These are phyloP conservation scores for Quercus glauca DNA, from an alignment of 306 rosid species.

Conservation along the genomic window DNA sequence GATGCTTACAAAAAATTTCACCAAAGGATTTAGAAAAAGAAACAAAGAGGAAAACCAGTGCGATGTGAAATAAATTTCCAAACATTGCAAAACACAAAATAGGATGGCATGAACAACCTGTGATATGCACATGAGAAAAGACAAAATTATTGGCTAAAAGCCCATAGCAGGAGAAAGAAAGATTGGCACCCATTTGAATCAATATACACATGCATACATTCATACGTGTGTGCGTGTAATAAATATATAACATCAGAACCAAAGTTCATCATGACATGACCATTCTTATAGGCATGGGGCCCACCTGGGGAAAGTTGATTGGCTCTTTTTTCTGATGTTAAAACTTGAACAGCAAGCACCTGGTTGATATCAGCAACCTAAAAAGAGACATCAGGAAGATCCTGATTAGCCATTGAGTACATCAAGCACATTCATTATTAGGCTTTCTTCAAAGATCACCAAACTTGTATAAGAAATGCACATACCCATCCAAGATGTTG, in stretches of 20 bases:
- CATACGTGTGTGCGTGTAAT: too few species aligned
- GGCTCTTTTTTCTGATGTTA: conserved; percentile 79
- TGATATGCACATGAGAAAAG: background rate
- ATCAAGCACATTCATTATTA: background rate
- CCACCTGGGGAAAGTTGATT: conserved; percentile 81
- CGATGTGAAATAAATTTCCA: background rate
- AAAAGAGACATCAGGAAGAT: conserved; percentile 30
- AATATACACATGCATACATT: background rate
- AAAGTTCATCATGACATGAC: conserved; percentile 17
- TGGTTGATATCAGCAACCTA: conserved; percentile 92
- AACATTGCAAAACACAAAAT: background rate
- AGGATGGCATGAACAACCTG: background rate
- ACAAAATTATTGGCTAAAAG: background rate
- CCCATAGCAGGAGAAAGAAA: background rate
- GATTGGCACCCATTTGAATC: background rate
- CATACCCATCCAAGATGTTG: conserved; percentile 98
- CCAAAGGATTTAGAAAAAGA: too few species aligned
- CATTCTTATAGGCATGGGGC: conserved; percentile 25
- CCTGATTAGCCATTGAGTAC: conserved; percentile 4
- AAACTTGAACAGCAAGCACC: conserved; percentile 66
- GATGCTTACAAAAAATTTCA: too few species aligned
- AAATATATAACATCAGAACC: conserved; percentile 6
- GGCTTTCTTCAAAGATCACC: background rate
- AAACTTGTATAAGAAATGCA: background rate
- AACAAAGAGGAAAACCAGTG: too few species aligned